Base-by-base conservation (phyloP, 108 stramenopile species). In the Nitzschia palea region DNA sequence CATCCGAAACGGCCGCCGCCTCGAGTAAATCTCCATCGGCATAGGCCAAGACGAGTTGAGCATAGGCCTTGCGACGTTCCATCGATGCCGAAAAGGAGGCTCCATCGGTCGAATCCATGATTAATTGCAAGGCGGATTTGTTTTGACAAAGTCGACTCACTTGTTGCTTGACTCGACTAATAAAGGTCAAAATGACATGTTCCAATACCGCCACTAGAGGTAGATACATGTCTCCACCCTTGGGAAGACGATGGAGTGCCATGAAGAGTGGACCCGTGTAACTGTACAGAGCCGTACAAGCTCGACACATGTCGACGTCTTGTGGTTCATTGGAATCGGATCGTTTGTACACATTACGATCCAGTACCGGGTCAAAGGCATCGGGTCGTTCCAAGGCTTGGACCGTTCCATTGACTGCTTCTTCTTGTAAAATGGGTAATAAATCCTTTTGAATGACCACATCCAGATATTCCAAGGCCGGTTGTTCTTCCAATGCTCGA, bases 141-240 rank as follows among this genome's bases (percentile, higher is more conserved):
- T 78, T 80, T 26, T 73, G 62, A 31, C 87, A 85, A 9, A 93
- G 52, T 42, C 86, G 59, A 1, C 71, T 50, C 8, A 92, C 82
- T 56, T 88, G 80, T 44, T 82, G 82, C 63, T 93, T 93, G 57
- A 90, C 86, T 15, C 92, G 86, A 3, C 88, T 88, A 48, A 86
- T 88, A 68, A 95, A 95, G n/a, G 90, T 95, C 29, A 91, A 65
- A 51, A 90, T 80, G 57, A 86, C 83, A 63, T 95, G 93, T 67
- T 95, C 93, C 62, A 95, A 62, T 40, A 91, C 87, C 3, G 86
- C 89, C 15, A 95, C 87, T 37, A 91, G 32, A 2, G 88, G 87
- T 28, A 88, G 55, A 64, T 91, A 95, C 90, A 91, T 90, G 37
- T 91, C 88, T 3, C 88, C 93, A 14, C 83, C 93, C 53, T 78